Base-by-base conservation (phyloP, 2,329 filamentous ascomycete species). In the Pseudogymnoascus sp. region DNA sequence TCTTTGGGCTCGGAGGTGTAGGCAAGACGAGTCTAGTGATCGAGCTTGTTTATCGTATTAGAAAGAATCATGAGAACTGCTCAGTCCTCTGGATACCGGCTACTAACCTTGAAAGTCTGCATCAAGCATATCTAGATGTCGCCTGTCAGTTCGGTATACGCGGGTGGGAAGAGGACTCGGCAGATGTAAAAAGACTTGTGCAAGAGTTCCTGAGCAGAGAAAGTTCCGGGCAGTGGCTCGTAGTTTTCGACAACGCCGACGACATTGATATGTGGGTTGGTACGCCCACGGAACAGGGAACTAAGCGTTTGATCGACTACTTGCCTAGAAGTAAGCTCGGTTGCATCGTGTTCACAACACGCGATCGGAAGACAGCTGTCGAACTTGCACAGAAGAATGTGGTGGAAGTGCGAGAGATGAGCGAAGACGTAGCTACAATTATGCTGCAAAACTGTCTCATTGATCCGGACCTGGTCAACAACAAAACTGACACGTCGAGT, bases 11-110 rank as follows among this genome's bases (percentile, higher is more conserved):
- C 4, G 76, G 77, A n/a, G 77, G 78, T 8, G 68, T 76, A 2
- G 77, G 78, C 6, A 80, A 80, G 66, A 77, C 77, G 1, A 73
- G 76, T 45, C 65, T 79, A 3, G 76, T 71, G 5, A 68, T 80
- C 2, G 72, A 78, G 65, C 64, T 79, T 34, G 77, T 75, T 3
- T 74, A 79, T 69, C 75, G 73, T 69, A 71, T 70, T 2, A 76
- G 72, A 63, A 61, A 75, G 8, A 71, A 73, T 41, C 57, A 71
- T 34, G 72, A 73, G 1, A 72, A 74, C 4, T 78, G 71, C 62
- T 77, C 75, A 0, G 68, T 82, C 61, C 76, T 82, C 65, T 82
- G 77, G 79, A 71, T 81, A 4, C 73, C 77, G 4, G 77, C 75
- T 6, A 70, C 73, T 23, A 78, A 75, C 64, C 65, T 67, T n/a